Evolutionary conservation across 1,284 basidiomycete genomes (phyloP), one percentile per base, ranked within the genome.

Genomic region (Ustilago crameri): DNA sequence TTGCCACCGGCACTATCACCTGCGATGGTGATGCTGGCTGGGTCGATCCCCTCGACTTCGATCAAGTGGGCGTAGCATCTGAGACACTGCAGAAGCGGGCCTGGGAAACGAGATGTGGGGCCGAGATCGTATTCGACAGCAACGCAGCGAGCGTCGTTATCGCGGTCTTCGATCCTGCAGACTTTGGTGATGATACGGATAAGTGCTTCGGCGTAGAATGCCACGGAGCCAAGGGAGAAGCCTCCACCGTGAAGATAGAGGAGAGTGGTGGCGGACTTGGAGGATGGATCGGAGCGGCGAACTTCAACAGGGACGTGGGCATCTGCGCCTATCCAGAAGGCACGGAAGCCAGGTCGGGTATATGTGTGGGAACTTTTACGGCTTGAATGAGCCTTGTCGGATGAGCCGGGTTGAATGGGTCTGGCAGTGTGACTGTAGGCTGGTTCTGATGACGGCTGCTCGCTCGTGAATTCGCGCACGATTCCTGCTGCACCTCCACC

Each of bases 1-100:
- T 80, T 81, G 41, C 70, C 81, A 5, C 81, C 81, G 0, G 81
- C 81, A 42, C 78, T 80, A 51, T 83, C 81, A 32, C 81, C 81
- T 2, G 78, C 76, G n/a, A 83, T 37, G 17, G 74, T 74, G 45
- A 83, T 81, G 47, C 46, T 48, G 5, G 57, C 45, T 5, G 81
- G 67, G 22, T 76, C 67, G 42, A 81, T 66, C 5, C 63, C 58
- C 51, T 83, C 80, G 14, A 76, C 71, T 46, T 82, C 79, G 37
- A 83, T 51, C 15, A 83, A 59, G 60, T 83, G 79, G 5, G 79
- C 81, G 45, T 83, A 83, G 68, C 79, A 81, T 24, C 80, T 58
- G 14, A 83, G 67, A 45, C 76, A 79, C 61, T 83, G 75, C 18
- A 83, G 68, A 30, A 83, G 58, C 2, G 78, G 75, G 12, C 64